Evolutionary conservation across 2,329 filamentous ascomycete species (phyloP), one percentile per base, ranked within the genome.

Genomic region (Botryotinia convoluta): DNA sequence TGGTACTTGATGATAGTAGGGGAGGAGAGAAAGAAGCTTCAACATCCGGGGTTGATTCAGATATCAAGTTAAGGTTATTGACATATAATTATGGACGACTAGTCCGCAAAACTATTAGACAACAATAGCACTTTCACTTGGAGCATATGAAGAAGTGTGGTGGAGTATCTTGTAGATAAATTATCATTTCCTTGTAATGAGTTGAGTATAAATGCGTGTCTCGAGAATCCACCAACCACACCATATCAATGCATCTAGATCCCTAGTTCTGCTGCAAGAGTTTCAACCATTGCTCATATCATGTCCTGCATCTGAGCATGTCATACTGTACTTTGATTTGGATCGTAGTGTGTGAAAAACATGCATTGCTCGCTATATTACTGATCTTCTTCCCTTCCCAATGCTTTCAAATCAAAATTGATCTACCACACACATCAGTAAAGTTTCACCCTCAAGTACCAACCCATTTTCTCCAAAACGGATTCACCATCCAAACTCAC

Each of bases 401-500:
- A 44, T 61, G n/a, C 20, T 9, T 32, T 69, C 22, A 35, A 59
- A 70, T 77, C 74, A 79, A 72, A 79, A 79, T 78, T 79, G 78
- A 76, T 79, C 78, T 79, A 57, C 62, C 64, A 44, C 48, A 71
- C n/a, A 14, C 18, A 26, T 59, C 29, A 39, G 71, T 77, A 51
- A 76, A 74, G 39, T n/a, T 54, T 20, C 26, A 22, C 35, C 35
- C 20, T 44, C 37, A 51, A 12, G 26, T 54, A 10, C 29, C 35
- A 22, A n/a, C 39, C 42, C 6, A 16, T 32, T 12, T 26, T 32
- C 45, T 44, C 37, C 39, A 18, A 57, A 14, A 51, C 16, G 32
- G 57, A 57, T 22, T 64, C 20, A 48, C n/a, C 16, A 20, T 16
- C 26, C 32, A 64, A 72, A 86, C 86, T 83, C 81, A 90, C 90